Conservation (phyloP, 2,329 filamentous ascomycete species). For the Hypoxylon sp. region DNA sequence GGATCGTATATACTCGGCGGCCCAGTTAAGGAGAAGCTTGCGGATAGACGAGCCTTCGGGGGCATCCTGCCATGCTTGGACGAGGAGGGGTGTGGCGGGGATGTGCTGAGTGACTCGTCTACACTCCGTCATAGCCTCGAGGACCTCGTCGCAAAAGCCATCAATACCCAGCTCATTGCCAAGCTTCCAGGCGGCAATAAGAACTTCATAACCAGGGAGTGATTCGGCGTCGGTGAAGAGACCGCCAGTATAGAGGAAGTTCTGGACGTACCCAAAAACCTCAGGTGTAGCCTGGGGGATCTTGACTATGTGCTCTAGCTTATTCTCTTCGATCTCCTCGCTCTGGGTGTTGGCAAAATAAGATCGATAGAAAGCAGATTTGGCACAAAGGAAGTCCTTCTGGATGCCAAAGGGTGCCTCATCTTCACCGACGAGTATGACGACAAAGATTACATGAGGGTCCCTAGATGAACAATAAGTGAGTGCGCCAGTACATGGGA, state of each 20-base stretch:
- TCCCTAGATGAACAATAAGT: constrained; percentile 54
- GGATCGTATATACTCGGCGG: constrained; percentile 71
- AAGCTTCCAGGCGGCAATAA: constrained; percentile 69
- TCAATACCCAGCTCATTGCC: constrained; percentile 64
- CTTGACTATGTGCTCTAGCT: constrained; percentile 63
- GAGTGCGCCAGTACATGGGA: background rate
- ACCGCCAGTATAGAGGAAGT: constrained; percentile 64
- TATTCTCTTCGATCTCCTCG: constrained; percentile 48
- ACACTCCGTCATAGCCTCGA: constrained; percentile 69
- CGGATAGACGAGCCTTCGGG: constrained; percentile 70
- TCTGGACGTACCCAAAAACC: constrained; percentile 67
- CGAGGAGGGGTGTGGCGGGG: constrained; percentile 68
- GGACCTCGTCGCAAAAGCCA: constrained; percentile 66
- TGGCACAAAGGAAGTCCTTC: constrained; percentile 67
- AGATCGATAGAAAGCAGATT: constrained; percentile 61
- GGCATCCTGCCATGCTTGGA: constrained; percentile 72
- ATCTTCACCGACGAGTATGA: constrained; percentile 64
- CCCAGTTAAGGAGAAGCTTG: constrained; percentile 69
- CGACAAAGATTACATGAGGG: constrained; percentile 67
- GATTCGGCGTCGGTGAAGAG: constrained; percentile 58
- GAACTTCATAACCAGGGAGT: constrained; percentile 64
- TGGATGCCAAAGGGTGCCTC: constrained; percentile 68
- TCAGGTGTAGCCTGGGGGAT: constrained; percentile 62
- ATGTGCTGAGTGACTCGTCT: constrained; percentile 65
- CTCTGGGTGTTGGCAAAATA: constrained; percentile 54